Base-by-base conservation (phyloP, 352 stramenopile genomes). In the Phytophthora palmivora region DNA sequence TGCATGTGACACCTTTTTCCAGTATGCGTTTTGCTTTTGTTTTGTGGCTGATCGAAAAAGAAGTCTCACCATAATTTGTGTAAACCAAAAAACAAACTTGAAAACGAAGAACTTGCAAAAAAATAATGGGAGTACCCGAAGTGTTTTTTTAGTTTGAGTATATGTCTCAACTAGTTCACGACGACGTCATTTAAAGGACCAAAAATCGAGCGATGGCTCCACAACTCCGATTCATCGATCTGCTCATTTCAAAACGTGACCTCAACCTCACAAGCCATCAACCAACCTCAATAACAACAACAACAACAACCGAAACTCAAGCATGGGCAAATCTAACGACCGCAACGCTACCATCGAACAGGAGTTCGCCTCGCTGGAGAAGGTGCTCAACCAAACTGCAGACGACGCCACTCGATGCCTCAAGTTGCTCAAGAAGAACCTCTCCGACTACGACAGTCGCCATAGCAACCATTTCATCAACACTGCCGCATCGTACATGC, bases 391-490 rank as follows among this genome's bases (percentile, higher is more conserved):
- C 54, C 38, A 69, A 22, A 69, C 60, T 24, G 53, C 53, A 6
- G 53, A 69, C 39, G 60, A 58, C 28, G 60, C 60, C 18, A 9
- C 42, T n/a, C 48, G 39, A 12, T 69, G 45, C 46, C 45, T 69
- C n/a, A 63, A 69, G 19, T 10, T 58, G 18, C 45, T 69, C 19
- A 63, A 69, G 34, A 54, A 57, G 18, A 69, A 69, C 24, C 46
- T 69, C 14, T 63, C 53, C 32, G 60, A 63, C 14, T 69, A 58
- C 24, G 52, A 69, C 32, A 64, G 32, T 48, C 61, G 47, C 15
- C 61, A 59, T 32, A 46, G 53, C 22, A 58, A 59, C 26, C 53
- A 70, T 42, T 64, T 70, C 28, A 49, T 59, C 30, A 54, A 70
- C 54, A 64, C 61, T 7, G 46, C 61, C 32, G n/a, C 26, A 15